Conservation (phyloP, 768 basidiomycete species). For the Chalciporus pseudorubinellus region DNA sequence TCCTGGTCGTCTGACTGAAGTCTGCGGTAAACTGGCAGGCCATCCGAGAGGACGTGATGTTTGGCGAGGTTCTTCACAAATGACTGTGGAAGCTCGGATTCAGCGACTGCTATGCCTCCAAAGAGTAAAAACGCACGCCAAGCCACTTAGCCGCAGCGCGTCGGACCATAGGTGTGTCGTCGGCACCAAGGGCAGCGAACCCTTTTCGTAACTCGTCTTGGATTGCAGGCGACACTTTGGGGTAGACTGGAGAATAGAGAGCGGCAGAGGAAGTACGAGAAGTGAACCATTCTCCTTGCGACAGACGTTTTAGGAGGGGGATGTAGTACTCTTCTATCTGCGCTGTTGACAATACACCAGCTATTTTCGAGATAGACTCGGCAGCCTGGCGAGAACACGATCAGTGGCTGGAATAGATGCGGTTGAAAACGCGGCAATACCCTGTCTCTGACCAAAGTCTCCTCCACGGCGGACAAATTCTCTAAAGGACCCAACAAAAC, state of each 20-base stretch:
- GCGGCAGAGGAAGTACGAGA: constrained; percentile 95
- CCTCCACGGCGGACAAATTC: constrained; percentile 94
- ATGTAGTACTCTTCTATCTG: constrained; percentile 91
- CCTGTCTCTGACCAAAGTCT: constrained; percentile 97
- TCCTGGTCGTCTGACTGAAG: constrained; percentile 97
- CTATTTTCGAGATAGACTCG: constrained; percentile 91
- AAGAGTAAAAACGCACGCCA: constrained; percentile 59
- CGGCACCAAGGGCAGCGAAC: constrained; percentile 77
- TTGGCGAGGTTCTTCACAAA: constrained; percentile 78
- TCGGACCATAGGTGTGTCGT: constrained; percentile 99
- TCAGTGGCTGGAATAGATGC: neutral
- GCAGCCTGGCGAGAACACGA: constrained; percentile 62
- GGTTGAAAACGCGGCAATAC: constrained; percentile 40
- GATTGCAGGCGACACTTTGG: constrained; percentile 64
- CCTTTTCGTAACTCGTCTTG: constrained; percentile 89
- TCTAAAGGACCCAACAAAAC: constrained; percentile 88
- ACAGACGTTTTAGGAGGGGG: constrained; percentile 84
- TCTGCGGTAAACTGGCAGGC: constrained; percentile 88
- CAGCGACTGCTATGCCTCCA: constrained; percentile 3
- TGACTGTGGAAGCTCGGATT: constrained; percentile 45
- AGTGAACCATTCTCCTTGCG: constrained; percentile 98
- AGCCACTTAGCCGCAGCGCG: constrained; percentile 96
- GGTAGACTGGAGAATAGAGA: constrained; percentile 87
- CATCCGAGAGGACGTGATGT: constrained; percentile 79
- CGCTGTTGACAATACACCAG: constrained; percentile 65